Evolutionary conservation across 768 basidiomycete genomes (phyloP).

Genomic region (Calocybe gangraenosa): DNA sequence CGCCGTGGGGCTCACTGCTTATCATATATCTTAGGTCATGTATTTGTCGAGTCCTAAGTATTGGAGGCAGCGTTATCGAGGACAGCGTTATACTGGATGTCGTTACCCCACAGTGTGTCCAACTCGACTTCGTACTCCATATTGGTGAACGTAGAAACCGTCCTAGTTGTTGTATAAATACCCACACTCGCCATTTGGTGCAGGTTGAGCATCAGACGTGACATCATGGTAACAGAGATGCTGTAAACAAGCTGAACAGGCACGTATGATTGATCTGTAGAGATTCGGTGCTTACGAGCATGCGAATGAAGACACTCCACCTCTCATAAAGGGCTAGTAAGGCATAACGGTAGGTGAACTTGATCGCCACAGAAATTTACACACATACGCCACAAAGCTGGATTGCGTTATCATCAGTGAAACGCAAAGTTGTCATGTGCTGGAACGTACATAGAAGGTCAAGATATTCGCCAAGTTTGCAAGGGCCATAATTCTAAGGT

Average conservation of each 20-base stretch:
- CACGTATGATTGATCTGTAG: not conserved
- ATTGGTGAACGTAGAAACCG: constrained; percentile 15
- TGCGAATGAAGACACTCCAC: constrained; percentile 46
- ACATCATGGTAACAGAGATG: constrained; percentile 49
- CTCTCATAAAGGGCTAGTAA: constrained; percentile 37
- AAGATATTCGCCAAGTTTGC: constrained; percentile 47
- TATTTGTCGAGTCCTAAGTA: no score
- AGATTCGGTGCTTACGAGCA: constrained; percentile 33
- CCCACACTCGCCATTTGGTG: constrained; percentile 35
- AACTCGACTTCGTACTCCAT: constrained; percentile 22
- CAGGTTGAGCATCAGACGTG: constrained; percentile 53
- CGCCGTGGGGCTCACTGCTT: constrained; percentile 1
- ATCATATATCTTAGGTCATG: no score
- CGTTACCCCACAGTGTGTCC: constrained; percentile 22
- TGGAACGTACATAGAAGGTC: constrained; percentile 29
- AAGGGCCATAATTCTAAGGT: constrained; percentile 43
- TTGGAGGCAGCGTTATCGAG: no score
- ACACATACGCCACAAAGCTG: constrained; percentile 24
- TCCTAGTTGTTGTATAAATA: constrained; percentile 24
- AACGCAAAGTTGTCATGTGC: not conserved
- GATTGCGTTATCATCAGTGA: constrained; percentile 1
- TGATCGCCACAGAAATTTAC: not conserved
- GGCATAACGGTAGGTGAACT: not conserved
- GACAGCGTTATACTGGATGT: constrained; percentile 5
- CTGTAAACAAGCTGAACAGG: constrained; percentile 20